These are phyloP conservation scores for Phialocephala sp. DNA, from an alignment of 2,329 filamentous ascomycete species.

Conservation along the genomic window DNA sequence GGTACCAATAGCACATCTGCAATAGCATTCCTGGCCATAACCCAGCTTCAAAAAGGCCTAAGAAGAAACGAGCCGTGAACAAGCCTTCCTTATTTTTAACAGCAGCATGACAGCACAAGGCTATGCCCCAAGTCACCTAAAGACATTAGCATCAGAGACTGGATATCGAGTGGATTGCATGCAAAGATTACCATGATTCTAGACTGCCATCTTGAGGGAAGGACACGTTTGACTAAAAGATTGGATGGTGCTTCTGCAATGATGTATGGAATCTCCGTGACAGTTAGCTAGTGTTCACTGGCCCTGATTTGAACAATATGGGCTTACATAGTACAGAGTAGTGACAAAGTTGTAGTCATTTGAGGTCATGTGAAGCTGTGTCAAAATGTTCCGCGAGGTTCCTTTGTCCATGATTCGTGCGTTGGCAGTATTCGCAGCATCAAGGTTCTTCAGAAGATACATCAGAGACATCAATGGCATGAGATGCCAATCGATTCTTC, in stretches of 20 bases:
- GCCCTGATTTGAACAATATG: not conserved
- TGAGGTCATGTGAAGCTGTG: conserved; percentile 39
- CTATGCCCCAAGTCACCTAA: conserved; percentile 47
- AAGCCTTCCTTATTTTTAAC: conserved; percentile 44
- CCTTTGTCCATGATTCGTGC: conserved; percentile 46
- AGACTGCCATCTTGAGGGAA: conserved; percentile 44
- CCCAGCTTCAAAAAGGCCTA: conserved; percentile 57
- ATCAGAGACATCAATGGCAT: conserved; percentile 46
- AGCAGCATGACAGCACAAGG: conserved; percentile 47
- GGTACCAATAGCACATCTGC: conserved; percentile 55
- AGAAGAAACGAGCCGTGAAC: conserved; percentile 56
- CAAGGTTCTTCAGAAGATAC: conserved; percentile 43
- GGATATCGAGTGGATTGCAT: not conserved
- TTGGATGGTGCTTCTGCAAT: conserved; percentile 48
- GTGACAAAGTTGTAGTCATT: conserved; percentile 45
- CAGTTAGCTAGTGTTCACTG: not conserved
- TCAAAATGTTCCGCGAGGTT: conserved; percentile 34
- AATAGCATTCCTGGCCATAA: conserved; percentile 44
- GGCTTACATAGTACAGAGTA: conserved; percentile 45
- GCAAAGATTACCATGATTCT: conserved; percentile 39
- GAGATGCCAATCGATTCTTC: conserved; percentile 24
- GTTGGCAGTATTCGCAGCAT: conserved; percentile 40
- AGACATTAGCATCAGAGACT: not conserved
- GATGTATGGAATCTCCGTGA: conserved; percentile 43
- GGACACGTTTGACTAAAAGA: conserved; percentile 45